Base-by-base conservation (phyloP, 2,329 filamentous ascomycete species). In the Apiospora saccharicola region DNA sequence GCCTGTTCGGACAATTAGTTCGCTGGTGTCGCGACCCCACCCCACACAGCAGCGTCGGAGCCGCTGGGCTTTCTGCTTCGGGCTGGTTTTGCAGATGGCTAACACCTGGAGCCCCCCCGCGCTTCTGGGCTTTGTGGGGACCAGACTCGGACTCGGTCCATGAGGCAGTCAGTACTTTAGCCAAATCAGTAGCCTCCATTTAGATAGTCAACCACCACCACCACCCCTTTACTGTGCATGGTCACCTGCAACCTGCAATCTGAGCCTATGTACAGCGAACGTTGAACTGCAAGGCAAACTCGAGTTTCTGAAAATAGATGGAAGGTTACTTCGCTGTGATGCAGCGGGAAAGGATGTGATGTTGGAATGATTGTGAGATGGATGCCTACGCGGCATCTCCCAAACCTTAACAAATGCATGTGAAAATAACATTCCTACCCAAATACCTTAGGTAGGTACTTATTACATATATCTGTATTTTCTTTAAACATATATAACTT, bases 41-140 rank as follows among this genome's bases (percentile, higher is more conserved):
- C 19, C 10, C 53, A 22, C 19, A 34, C 53, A 34, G 12, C 53
- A 22, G 2, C 4, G 53, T 8, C 53, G 34, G 53, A 61, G 30
- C 53, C 57, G 57, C 57, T 64, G 57, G 19, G 30, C 57, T 41
- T 7, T 64, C 57, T 64, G 57, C 34, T 64, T 64, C 57, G 22
- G 57, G 57, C 1, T n/a, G 57, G 57, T 41, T 64, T 64, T 64
- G 10, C 57, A 64, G 57, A 12, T 61, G 53, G 12, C 47, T 14
- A 14, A 14, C 53, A 26, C 57, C 57, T 64, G 57, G 34, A 41
- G 13, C 30, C 57, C 41, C 57, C 57, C 57, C 57, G 57, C 57
- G 57, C 57, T 64, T 64, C 46, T 41, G 57, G 34, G 30, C 8
- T 37, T 34, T 64, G 30, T 64, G 57, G 57, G 57, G 57, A n/a